Evolutionary conservation across 2,329 filamentous ascomycete species (phyloP), one percentile per base, ranked within the genome.

Genomic region (Penicillium capsulatum): DNA sequence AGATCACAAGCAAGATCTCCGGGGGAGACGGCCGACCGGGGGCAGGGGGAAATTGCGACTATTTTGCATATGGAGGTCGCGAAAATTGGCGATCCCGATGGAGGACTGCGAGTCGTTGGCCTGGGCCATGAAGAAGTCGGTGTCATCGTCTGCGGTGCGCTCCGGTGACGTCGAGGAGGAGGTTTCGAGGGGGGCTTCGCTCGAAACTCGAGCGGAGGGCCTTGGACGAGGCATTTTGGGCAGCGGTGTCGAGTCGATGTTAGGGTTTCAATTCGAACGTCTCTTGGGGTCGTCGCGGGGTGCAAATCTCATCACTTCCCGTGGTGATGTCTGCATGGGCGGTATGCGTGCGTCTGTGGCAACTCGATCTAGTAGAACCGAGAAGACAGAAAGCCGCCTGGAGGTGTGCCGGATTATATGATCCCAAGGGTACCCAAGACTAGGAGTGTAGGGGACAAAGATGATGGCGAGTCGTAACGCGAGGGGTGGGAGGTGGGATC

Each of bases 1-100:
- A 96, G 58, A 97, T 84, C 66, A 82, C 79, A 58, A 98, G 96
- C 61, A 97, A 81, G 46, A 98, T 85, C 72, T 98, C 92, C 64
- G 90, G 91, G 92, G 92, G 24, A 98, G 75, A 41, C 85, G 81
- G 53, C 85, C 84, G 44, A 96, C 82, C 33, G 90, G 88, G 36
- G 69, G 67, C 7, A 69, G 49, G 17, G 58, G 47, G 26, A 58
- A 39, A 29, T 63, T 57, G 17, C 42, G 50, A 20, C 39, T 53
- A 53, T 81, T 79, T 54, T 76, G 76, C 48, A 80, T 80, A 60
- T 76, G 82, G 77, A 82, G 84, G 57, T 88, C 84, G 58, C 82
- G 81, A 43, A 88, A 76, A 44, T 84, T 84, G 31, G 85, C 84
- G 22, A 88, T 80, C 37, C 88, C 89, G 40, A 96, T 77, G 1